Percentiles rank a stretch among this genome's conserved stretches.
Conservation (phyloP, 352 stramenopile species). For the Globisporangium spinosum region DNA sequence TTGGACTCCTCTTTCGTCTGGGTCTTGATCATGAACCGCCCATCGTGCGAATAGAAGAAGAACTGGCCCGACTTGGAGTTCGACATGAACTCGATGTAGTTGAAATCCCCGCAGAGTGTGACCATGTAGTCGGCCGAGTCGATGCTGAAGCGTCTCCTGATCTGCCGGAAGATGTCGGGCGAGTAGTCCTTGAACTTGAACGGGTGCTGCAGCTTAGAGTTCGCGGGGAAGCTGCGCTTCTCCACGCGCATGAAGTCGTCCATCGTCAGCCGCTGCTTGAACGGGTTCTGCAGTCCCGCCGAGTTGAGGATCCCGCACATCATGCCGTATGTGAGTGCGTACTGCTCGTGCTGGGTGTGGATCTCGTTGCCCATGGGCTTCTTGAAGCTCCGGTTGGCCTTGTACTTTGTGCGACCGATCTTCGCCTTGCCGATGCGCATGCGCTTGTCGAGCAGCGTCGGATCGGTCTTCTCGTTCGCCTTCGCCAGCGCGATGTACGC, state of each 20-base stretch:
- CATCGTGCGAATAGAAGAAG: slow-evolving; percentile 99
- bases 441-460: slow-evolving; percentile 50
- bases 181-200: slow-evolving; percentile 95
- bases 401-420: slow-evolving; percentile 46
- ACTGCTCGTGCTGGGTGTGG: slow-evolving; percentile 92
- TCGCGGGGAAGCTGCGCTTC: slow-evolving; percentile 73
- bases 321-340: slow-evolving; percentile 97
- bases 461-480: slow-evolving; percentile 42
- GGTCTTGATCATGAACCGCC: slow-evolving; percentile 98
- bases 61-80: slow-evolving; percentile 99
- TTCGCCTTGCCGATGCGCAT: slow-evolving; percentile 57
- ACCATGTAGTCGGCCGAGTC: slow-evolving; percentile 89
- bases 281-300: slow-evolving; percentile 81
- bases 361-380: slow-evolving; percentile 72
- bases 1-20: slow-evolving; percentile 98
- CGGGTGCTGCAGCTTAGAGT: slow-evolving; percentile 65
- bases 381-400: slow-evolving; percentile 57
- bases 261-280: slow-evolving; percentile 83
- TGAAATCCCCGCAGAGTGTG: slow-evolving; percentile 91
- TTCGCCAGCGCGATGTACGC: slow-evolving; percentile 39
- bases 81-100: slow-evolving; percentile 98
- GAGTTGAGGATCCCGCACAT: slow-evolving; percentile 97
- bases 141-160: slow-evolving; percentile 69
- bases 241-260: slow-evolving; percentile 90
- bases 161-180: slow-evolving; percentile 81